Evolutionary conservation across 73 alveolate genomes (phyloP), one percentile per base, ranked within the genome.

Genomic region (Blepharisma japonicum): DNA sequence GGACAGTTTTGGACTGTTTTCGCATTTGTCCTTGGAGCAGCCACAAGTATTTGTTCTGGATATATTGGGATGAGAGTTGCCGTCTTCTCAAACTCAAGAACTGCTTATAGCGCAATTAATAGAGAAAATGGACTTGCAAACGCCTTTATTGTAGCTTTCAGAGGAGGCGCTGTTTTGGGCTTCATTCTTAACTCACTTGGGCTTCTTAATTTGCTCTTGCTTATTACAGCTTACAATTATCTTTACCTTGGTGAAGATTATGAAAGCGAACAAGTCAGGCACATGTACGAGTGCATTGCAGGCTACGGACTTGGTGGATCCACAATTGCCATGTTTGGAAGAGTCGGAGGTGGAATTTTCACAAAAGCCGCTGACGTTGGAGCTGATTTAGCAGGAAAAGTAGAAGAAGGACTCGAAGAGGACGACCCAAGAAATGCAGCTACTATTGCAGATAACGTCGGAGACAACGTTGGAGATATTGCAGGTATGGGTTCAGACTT

Each of bases 321-420:
- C 56, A 81, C 96, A 27, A 90, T 95, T 42, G 99, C 98, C 23
- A 81, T 95, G 82, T 95, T 95, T 81, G 98, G 98, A 50, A 91
- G 98, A 83, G 98, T 95, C 45, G 98, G 99, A 46, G 99, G 99
- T 21, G 99, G 99, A 55, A 95, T 95, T 89, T 95, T 89, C 89
- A 95, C 99, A 56, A 95, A 95, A 91, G 97, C 98, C 32, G 97
- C 98, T 27, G 98, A 93, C 66, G 98, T 95, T 50, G 99, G 99
- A 23, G 97, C 98, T 11, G 99, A 95, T 78, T 88, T 95, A 1
- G 97, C 90, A 6, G 99, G 99, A 48, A 95, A 95, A 86, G 98
- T 90, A 23, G 95, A 85, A 46, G 72, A 56, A 55, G 97, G 92
- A 55, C 87, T 94, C 49, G 93, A 90, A 23, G 98, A 91, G 81